These are phyloP conservation scores for Chaetomium globosum DNA, from an alignment of 2,329 filamentous ascomycete species.

Conservation along the genomic window DNA sequence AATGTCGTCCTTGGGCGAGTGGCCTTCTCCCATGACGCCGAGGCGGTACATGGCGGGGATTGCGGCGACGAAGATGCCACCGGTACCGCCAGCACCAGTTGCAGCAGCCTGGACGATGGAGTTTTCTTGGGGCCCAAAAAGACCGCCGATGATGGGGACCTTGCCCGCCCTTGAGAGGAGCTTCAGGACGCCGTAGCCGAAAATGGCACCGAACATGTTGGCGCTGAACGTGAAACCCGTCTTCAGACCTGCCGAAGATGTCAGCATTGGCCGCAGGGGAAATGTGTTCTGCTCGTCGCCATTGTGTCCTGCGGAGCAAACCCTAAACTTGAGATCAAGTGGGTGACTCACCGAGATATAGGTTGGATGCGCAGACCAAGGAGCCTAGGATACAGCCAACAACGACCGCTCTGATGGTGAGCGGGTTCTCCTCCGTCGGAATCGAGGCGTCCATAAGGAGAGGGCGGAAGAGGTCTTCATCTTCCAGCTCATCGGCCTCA, in stretches of 20 bases:
- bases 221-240: constrained; percentile 52
- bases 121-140: constrained; percentile 61
- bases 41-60: constrained; percentile 60
- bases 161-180: constrained; percentile 47
- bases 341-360: constrained; percentile 56
- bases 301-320: not conserved
- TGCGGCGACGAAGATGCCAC: constrained; percentile 58
- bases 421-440: constrained; percentile 45
- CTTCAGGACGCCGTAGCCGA: constrained; percentile 60
- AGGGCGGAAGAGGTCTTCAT: constrained; percentile 48
- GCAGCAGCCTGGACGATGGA: constrained; percentile 49
- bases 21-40: constrained; percentile 46
- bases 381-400: constrained; percentile 56
- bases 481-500: constrained; percentile 36
- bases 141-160: constrained; percentile 56
- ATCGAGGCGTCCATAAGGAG: constrained; percentile 44
- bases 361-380: constrained; percentile 60
- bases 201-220: constrained; percentile 53
- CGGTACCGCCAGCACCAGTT: constrained; percentile 57
- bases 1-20: constrained; percentile 52
- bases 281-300: not conserved
- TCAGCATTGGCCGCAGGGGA: not conserved
- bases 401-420: constrained; percentile 56
- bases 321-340: constrained; percentile 7
- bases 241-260: constrained; percentile 45